Conservation (phyloP, 345 rosid genomes). For the Salix suchowensis region DNA sequence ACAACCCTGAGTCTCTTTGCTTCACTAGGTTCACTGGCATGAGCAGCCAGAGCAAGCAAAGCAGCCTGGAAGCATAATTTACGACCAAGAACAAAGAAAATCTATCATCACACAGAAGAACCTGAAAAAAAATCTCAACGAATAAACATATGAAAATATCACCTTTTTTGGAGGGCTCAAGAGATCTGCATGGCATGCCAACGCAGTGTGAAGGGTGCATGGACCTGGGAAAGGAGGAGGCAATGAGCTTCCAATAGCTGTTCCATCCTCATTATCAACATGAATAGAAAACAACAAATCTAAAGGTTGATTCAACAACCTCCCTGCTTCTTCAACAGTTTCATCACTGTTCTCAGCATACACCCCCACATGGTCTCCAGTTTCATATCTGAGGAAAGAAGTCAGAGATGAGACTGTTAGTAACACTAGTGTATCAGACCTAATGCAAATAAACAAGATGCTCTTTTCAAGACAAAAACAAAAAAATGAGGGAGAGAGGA, state of each 20-base stretch:
- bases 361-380: conserved; percentile 71
- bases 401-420: neutral
- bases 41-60: conserved; percentile 81
- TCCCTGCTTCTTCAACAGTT: conserved; percentile 69
- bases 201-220: conserved; percentile 61
- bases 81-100: conserved; percentile 5
- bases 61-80: conserved; percentile 53
- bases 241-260: conserved; percentile 55
- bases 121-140: neutral
- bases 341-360: conserved; percentile 69
- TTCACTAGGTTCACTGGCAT: conserved; percentile 81
- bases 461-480: neutral
- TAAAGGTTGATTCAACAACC: conserved; percentile 58
- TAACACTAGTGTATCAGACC: neutral
- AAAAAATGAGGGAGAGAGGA: neutral
- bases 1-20: conserved; percentile 38
- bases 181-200: conserved; percentile 70
- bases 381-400: conserved; percentile 59
- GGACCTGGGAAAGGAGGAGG: conserved; percentile 83
- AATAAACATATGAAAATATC: neutral
- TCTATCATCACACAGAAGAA: neutral
- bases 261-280: conserved; percentile 69
- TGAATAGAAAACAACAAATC: conserved; percentile 75
- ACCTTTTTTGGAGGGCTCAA: conserved; percentile 86
- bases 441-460: neutral